Conservation (phyloP, 208 protist species). For the Trichomonas vaginalis region DNA sequence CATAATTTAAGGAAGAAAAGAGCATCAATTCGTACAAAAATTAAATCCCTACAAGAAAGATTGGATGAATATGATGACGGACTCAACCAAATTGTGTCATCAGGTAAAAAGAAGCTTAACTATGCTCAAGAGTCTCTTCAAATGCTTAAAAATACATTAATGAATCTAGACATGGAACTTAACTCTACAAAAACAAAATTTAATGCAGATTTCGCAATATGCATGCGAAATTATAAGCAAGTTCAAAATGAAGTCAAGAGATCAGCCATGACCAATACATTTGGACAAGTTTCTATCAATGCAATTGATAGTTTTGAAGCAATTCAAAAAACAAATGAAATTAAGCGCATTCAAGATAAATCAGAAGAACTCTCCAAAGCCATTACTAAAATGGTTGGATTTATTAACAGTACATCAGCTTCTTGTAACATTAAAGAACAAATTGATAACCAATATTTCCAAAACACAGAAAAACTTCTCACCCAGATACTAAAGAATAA, state of each 20-base stretch:
- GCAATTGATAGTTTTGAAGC: background rate
- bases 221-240: background rate
- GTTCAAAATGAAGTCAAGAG: background rate
- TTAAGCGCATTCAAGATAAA: background rate
- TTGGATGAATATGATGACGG: background rate
- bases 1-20: background rate
- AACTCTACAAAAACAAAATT: background rate
- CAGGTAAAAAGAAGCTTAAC: background rate
- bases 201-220: background rate
- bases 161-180: background rate
- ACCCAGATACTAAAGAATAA: background rate
- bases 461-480: background rate
- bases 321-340: background rate
- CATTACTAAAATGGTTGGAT: background rate
- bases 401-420: background rate
- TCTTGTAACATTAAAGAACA: background rate
- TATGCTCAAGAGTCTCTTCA: background rate
- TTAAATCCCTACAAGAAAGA: background rate
- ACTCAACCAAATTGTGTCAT: background rate
- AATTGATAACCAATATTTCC: background rate
- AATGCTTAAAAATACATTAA: background rate
- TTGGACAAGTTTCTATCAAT: background rate
- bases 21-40: background rate
- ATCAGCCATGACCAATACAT: background rate
- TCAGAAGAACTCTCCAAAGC: background rate